These are phyloP conservation scores for Fragilaria radians DNA, from an alignment of 108 stramenopile genomes.

Conservation along the genomic window DNA sequence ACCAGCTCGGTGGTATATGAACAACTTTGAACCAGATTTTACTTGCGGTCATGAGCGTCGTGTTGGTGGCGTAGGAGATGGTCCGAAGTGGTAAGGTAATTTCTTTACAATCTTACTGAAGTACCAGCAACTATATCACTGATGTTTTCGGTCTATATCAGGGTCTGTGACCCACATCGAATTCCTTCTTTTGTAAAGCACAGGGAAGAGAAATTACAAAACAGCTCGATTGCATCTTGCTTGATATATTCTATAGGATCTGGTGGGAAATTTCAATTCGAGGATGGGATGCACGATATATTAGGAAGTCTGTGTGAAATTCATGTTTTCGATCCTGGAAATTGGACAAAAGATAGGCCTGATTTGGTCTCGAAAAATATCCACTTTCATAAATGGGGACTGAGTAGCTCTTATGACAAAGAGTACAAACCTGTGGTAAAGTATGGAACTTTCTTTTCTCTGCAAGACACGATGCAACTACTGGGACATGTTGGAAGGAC, in stretches of 20 bases:
- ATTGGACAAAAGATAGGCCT: neutral
- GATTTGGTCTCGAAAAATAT: slow-evolving; percentile 7
- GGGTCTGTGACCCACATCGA: slow-evolving; percentile 8
- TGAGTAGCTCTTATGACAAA: slow-evolving; percentile 15
- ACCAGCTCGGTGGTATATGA: slow-evolving; percentile 3
- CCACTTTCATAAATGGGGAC: slow-evolving; percentile 47
- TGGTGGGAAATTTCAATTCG: neutral
- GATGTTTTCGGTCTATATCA: no score
- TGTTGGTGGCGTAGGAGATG: slow-evolving; percentile 44
- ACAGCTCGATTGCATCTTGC: slow-evolving; percentile 2
- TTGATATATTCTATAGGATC: slow-evolving; percentile 4
- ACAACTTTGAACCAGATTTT: slow-evolving; percentile 53
- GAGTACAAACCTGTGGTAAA: neutral
- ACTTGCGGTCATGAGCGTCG: slow-evolving; percentile 43
- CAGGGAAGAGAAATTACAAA: neutral
- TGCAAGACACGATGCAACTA: slow-evolving; percentile 30
- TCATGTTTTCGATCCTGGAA: slow-evolving; percentile 49
- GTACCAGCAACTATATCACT: no score
- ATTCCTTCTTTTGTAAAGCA: neutral
- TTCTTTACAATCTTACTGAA: no score
- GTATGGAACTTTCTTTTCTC: slow-evolving; percentile 24
- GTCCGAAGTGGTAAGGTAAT: slow-evolving; percentile 70
- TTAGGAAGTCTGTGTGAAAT: slow-evolving; percentile 39
- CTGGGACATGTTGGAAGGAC: slow-evolving; percentile 44
- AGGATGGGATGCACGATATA: neutral